These are phyloP conservation scores for Pyrus hybrid DNA, from an alignment of 331 rosid species.

Conservation along the genomic window DNA sequence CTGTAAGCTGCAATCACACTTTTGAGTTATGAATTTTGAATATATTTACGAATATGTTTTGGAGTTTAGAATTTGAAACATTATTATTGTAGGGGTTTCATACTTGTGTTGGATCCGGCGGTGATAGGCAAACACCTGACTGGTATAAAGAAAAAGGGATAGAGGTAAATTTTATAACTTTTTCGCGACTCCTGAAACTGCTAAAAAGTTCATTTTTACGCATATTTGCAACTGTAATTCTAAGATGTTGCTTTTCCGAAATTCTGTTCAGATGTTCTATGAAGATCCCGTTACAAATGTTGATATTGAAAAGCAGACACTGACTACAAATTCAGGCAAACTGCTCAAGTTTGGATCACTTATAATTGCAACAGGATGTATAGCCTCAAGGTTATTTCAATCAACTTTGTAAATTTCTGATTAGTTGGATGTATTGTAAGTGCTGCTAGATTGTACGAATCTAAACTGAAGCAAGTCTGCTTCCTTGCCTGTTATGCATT, in stretches of 20 bases:
- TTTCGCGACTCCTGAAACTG: background rate
- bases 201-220: background rate
- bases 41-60: background rate
- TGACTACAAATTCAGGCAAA: slow-evolving; percentile 76
- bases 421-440: background rate
- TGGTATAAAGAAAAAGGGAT: slow-evolving; percentile 90
- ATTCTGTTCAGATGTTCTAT: slow-evolving; percentile 51
- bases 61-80: background rate
- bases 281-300: slow-evolving; percentile 59
- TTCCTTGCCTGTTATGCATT: slow-evolving; percentile 12
- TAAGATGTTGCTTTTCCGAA: background rate
- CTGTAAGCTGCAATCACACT: slow-evolving; percentile 33
- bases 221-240: background rate
- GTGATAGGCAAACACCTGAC: slow-evolving; percentile 88
- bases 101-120: slow-evolving; percentile 98
- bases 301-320: slow-evolving; percentile 57
- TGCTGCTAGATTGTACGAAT: slow-evolving; percentile 1
- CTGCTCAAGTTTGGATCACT: slow-evolving; percentile 78
- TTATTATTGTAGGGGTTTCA: slow-evolving; percentile 64
- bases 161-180: slow-evolving; percentile 41
- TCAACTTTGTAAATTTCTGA: slow-evolving; percentile 1
- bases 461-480: slow-evolving; percentile 10
- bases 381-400: slow-evolving; percentile 62
- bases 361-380: slow-evolving; percentile 75
- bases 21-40: background rate